A percentile compares a stretch with the other conserved stretches of the same genome.
Conservation (phyloP, 371 early-diverging fungal species). For the Dichotomocladium elegans region DNA sequence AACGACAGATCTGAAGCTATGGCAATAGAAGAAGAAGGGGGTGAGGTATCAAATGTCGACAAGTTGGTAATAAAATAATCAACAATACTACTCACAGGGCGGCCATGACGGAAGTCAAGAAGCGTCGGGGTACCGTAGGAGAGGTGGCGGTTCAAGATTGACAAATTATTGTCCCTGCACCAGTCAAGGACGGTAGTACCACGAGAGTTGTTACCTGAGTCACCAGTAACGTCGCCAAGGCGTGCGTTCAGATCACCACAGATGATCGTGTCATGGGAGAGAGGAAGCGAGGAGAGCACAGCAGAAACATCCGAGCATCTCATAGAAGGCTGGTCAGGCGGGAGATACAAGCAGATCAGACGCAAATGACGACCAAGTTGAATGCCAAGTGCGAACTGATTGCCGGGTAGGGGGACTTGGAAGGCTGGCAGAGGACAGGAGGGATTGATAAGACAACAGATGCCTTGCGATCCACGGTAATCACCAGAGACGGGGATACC, state of each 20-base stretch:
- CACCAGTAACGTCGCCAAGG: neutral
- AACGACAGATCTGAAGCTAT: constrained; percentile 2
- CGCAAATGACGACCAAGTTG: neutral
- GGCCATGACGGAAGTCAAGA: too few relatives aligned
- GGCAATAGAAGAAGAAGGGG: too few relatives aligned
- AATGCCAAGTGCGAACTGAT: neutral
- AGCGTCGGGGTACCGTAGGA: constrained; percentile 10
- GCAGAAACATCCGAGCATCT: neutral
- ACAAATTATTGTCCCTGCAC: neutral
- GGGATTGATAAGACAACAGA: constrained; percentile 2
- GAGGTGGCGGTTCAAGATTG: neutral
- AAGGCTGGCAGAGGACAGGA: neutral
- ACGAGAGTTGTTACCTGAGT: neutral
- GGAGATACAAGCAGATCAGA: constrained; percentile 11
- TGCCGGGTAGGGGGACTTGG: neutral
- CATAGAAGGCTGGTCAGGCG: constrained; percentile 10
- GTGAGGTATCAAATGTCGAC: neutral
- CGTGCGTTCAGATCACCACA: constrained; percentile 14
- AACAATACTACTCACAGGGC: neutral
- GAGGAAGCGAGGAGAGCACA: constrained; percentile 3
- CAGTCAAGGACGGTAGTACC: neutral
- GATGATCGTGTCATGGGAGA: neutral
- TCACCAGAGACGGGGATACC: too few relatives aligned
- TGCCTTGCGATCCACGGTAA: too few relatives aligned
- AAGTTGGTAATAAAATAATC: constrained; percentile 2